Percentiles rank a stretch among this genome's conserved stretches.
Evolutionary conservation across 1,284 basidiomycete species (phyloP).

Genomic region (Stereum hirsutum): DNA sequence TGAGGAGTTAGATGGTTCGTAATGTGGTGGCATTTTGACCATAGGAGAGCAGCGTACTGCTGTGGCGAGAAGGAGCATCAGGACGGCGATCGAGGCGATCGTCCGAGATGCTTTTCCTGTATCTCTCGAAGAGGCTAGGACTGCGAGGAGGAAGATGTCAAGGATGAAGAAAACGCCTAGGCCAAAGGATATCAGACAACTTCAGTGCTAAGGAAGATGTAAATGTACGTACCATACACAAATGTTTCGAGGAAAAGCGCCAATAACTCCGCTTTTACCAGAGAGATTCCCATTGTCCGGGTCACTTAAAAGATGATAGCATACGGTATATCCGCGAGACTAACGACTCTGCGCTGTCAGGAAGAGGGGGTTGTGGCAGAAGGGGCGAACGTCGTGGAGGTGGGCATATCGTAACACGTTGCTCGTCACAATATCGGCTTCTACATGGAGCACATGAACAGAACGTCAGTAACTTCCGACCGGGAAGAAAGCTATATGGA

Average conservation of each 20-base stretch:
- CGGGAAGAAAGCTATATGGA: too few relatives aligned
- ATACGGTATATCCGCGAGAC: too few relatives aligned
- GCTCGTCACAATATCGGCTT: too few relatives aligned
- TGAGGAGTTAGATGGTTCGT: neutral
- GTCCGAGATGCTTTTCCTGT: neutral
- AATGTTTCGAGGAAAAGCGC: neutral
- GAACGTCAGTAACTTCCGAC: too few relatives aligned
- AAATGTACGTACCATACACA: neutral
- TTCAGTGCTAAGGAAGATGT: too few relatives aligned
- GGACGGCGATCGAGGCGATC: neutral
- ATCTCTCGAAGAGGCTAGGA: neutral
- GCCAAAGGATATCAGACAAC: neutral
- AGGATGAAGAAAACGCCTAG: neutral
- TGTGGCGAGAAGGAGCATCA: conserved; percentile 8
- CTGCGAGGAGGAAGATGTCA: neutral
- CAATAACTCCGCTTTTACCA: conserved; percentile 1
- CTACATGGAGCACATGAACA: too few relatives aligned
- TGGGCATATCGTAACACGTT: too few relatives aligned
- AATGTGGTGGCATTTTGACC: neutral
- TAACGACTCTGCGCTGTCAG: too few relatives aligned
- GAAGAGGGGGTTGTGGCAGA: too few relatives aligned
- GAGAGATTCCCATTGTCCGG: conserved; percentile 1
- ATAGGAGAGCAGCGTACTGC: neutral
- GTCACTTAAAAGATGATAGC: too few relatives aligned
- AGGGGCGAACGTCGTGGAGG: too few relatives aligned